These are phyloP conservation scores for Mallotus repandus DNA, from an alignment of 441 rosid genomes.

Conservation along the genomic window DNA sequence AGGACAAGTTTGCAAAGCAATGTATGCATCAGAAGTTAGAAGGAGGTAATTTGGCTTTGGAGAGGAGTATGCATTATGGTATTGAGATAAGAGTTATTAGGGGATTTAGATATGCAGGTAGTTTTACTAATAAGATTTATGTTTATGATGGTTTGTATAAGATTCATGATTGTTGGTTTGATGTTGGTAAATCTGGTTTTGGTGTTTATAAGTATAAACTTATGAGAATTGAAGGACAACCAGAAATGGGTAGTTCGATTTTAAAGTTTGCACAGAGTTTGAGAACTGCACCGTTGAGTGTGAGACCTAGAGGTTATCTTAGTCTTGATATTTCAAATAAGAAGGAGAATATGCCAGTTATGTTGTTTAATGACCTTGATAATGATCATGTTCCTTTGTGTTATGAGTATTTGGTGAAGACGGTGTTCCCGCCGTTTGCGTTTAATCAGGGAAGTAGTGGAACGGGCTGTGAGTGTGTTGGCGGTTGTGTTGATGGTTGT, in stretches of 20 bases:
- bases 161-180: conserved; percentile 86
- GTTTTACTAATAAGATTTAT: conserved; percentile 58
- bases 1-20: conserved; percentile 60
- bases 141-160: conserved; percentile 80
- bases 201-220: conserved; percentile 80
- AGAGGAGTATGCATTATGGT: conserved; percentile 83
- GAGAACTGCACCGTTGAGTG: conserved; percentile 49
- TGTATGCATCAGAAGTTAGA: conserved; percentile 70
- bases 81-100: conserved; percentile 86
- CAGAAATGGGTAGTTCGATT: conserved; percentile 74
- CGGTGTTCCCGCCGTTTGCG: conserved; percentile 61
- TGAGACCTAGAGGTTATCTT: conserved; percentile 72
- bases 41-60: conserved; percentile 86
- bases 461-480: conserved; percentile 70
- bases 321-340: conserved; percentile 68
- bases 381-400: conserved; percentile 67
- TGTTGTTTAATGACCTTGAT: conserved; percentile 77
- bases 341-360: conserved; percentile 64
- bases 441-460: conserved; percentile 35
- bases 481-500: conserved; percentile 68
- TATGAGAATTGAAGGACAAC: conserved; percentile 76
- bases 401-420: conserved; percentile 62
- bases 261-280: conserved; percentile 66
- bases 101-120: conserved; percentile 65
- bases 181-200: conserved; percentile 89